Evolutionary conservation across 176 grass and related monocot genomes (phyloP).

Genomic region (Triticum urartu): DNA sequence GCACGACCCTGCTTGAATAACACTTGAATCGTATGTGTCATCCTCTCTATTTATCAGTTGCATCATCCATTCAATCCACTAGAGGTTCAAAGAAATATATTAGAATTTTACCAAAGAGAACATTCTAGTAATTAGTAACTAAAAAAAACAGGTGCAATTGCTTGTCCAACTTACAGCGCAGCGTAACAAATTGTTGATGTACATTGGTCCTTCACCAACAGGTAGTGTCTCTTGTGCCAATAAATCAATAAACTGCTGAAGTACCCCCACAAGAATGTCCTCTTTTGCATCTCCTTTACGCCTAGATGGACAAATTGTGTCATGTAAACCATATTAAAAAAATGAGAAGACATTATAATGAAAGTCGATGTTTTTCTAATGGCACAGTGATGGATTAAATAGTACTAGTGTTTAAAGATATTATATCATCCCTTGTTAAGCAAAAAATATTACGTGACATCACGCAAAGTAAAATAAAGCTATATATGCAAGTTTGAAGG

Average conservation of each 20-base stretch:
- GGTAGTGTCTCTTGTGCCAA: slow-evolving; percentile 34
- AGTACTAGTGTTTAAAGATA: neutral
- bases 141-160: neutral
- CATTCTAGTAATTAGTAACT: neutral
- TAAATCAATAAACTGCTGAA: slow-evolving; percentile 43
- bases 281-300: slow-evolving; percentile 23
- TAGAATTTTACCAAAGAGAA: neutral
- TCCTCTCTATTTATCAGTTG: slow-evolving; percentile 22
- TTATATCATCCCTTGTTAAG: neutral
- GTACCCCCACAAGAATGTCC: slow-evolving; percentile 32
- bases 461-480: neutral
- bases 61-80: slow-evolving; percentile 81
- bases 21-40: neutral
- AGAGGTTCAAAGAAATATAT: neutral
- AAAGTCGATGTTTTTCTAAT: neutral
- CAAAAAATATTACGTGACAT: neutral
- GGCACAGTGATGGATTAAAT: neutral
- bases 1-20: neutral
- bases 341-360: neutral
- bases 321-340: neutral
- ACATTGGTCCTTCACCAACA: neutral
- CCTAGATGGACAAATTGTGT: slow-evolving; percentile 25
- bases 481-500: neutral
- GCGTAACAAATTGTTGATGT: slow-evolving; percentile 30
- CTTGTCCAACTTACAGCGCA: slow-evolving; percentile 42